phyloP scores from a whole-genome alignment of 148 eudicot species.

The Heliamphora exappendiculata region DNA sequence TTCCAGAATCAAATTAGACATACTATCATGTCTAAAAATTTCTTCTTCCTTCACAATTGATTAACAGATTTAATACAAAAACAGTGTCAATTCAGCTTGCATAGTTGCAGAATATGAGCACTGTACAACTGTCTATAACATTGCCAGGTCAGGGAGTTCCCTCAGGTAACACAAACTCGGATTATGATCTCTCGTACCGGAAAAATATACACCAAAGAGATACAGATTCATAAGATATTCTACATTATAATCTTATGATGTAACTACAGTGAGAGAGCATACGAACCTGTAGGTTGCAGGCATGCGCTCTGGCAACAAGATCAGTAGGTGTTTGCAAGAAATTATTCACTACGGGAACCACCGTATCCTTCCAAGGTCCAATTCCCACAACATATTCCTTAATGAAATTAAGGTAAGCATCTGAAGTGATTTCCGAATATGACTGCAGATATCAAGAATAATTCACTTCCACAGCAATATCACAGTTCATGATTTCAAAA shows the following conservation, averaged over 20 bases:
- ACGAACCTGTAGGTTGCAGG: constrained; percentile 67
- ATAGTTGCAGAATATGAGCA: background rate
- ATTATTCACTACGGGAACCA: constrained; percentile 57
- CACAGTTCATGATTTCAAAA: background rate
- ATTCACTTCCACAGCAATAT: background rate
- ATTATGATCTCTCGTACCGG: background rate
- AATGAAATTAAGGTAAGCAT: constrained; percentile 65
- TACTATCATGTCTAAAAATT: background rate
- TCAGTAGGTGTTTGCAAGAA: constrained; percentile 67
- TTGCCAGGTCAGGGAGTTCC: no score
- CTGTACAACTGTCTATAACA: background rate
- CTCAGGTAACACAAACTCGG: background rate
- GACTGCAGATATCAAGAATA: constrained; percentile 41
- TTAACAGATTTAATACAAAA: background rate
- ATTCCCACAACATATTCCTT: constrained; percentile 77
- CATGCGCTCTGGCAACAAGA: constrained; percentile 93
- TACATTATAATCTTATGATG: background rate
- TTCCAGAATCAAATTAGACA: background rate
- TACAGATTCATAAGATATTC: background rate
- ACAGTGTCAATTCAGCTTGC: background rate
- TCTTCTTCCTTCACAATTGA: no score
- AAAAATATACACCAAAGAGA: background rate
- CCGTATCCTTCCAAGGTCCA: constrained; percentile 96
- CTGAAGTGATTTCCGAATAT: constrained; percentile 83
- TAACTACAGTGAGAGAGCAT: background rate